phyloP scores from a whole-genome alignment of 345 rosid species.

The Salix exigua region DNA sequence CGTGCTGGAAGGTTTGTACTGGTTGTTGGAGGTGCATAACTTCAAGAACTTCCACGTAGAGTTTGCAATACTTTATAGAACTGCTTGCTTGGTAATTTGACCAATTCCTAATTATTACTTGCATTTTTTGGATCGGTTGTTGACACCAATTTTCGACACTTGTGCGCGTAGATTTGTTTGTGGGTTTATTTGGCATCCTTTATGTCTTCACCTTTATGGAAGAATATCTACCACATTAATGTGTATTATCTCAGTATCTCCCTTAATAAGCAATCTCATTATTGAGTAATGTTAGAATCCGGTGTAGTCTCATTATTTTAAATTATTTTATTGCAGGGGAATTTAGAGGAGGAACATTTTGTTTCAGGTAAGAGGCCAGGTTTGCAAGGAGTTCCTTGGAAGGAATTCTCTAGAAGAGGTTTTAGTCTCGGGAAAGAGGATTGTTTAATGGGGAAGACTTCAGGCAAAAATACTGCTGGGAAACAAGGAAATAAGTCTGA shows the following conservation, averaged over 20 bases:
- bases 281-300: slow-evolving; percentile 16
- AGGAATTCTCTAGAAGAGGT: slow-evolving; percentile 55
- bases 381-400: slow-evolving; percentile 72
- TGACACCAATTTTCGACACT: slow-evolving; percentile 4
- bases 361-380: slow-evolving; percentile 48
- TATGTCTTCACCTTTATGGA: slow-evolving; percentile 19
- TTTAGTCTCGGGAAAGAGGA: slow-evolving; percentile 56
- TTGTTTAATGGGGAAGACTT: slow-evolving; percentile 43
- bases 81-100: background rate
- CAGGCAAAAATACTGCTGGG: slow-evolving; percentile 33
- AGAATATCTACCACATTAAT: slow-evolving; percentile 22
- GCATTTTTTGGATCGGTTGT: background rate
- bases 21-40: background rate
- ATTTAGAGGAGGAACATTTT: slow-evolving; percentile 42
- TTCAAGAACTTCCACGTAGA: background rate
- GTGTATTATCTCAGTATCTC: slow-evolving; percentile 6
- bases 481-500: slow-evolving; percentile 59
- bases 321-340: slow-evolving; percentile 45
- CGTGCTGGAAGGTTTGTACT: background rate
- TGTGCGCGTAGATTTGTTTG: slow-evolving; percentile 4
- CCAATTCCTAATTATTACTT: slow-evolving; percentile 2
- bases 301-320: slow-evolving; percentile 18
- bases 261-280: slow-evolving; percentile 4
- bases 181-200: slow-evolving; percentile 1
- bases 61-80: background rate